A percentile compares a stretch with the other conserved stretches of the same genome.
phyloP scores from a whole-genome alignment of 805 yeast genomes.

The Wickerhamomyces kurtzmanii region DNA sequence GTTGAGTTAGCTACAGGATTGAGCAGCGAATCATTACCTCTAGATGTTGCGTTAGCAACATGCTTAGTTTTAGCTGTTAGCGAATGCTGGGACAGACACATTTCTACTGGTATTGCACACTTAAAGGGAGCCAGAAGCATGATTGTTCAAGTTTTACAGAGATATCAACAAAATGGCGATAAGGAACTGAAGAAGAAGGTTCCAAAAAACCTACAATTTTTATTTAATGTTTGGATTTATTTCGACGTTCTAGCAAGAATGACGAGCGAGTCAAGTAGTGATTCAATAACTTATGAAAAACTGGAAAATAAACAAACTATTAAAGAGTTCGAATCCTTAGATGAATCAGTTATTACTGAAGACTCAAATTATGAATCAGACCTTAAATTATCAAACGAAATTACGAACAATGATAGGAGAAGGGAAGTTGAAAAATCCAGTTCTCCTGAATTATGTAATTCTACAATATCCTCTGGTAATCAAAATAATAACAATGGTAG shows the following conservation, averaged over 20 bases:
- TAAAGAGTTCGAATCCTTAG: too few relatives aligned
- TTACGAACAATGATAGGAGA: too few relatives aligned
- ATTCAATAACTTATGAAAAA: slow-evolving; percentile 14
- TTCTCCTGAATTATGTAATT: too few relatives aligned
- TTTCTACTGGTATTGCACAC: slow-evolving; percentile 60
- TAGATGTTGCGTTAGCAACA: slow-evolving; percentile 58
- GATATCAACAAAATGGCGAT: slow-evolving; percentile 2
- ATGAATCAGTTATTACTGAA: too few relatives aligned
- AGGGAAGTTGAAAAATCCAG: too few relatives aligned
- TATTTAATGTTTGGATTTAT: slow-evolving; percentile 59
- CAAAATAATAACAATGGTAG: too few relatives aligned
- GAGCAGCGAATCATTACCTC: slow-evolving; percentile 33
- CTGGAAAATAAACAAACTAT: too few relatives aligned
- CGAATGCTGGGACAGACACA: slow-evolving; percentile 63
- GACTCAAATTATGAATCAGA: too few relatives aligned
- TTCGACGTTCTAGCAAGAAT: slow-evolving; percentile 59
- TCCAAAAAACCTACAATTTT: slow-evolving; percentile 37
- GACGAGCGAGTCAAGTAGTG: slow-evolving; percentile 40
- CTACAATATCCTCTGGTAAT: too few relatives aligned
- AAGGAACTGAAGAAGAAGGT: slow-evolving; percentile 8
- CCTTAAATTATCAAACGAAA: too few relatives aligned
- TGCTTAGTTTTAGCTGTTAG: slow-evolving; percentile 55
- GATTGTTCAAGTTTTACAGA: slow-evolving; percentile 36
- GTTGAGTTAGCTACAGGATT: slow-evolving; percentile 50
- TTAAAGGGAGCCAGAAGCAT: slow-evolving; percentile 56